These are phyloP conservation scores for Brassica balearica DNA, from an alignment of 441 rosid species.

Conservation along the genomic window DNA sequence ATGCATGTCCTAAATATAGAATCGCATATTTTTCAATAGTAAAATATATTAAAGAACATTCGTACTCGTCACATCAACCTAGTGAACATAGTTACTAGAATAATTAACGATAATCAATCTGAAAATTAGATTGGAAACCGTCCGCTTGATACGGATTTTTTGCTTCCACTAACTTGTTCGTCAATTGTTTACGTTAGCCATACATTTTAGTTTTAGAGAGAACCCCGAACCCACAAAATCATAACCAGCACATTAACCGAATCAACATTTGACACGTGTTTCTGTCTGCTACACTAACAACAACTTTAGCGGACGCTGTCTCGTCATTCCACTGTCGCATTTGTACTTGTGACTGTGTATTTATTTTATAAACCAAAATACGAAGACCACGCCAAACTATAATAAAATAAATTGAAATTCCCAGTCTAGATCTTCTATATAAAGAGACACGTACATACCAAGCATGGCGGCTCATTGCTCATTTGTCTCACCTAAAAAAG, in stretches of 20 bases:
- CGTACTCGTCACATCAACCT: not conserved
- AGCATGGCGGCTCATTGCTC: conserved; percentile 45
- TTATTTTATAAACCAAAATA: conserved; percentile 20
- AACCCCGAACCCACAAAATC: conserved; percentile 40
- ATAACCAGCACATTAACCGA: conserved; percentile 36
- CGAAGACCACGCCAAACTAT: conserved; percentile 17
- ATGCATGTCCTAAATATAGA: no score
- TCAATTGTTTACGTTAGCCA: not conserved
- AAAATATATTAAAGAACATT: not conserved
- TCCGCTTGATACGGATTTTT: not conserved
- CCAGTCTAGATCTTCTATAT: conserved; percentile 22
- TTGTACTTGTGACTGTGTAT: conserved; percentile 6
- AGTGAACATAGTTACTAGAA: not conserved
- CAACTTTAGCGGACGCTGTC: conserved; percentile 51
- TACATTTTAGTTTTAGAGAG: conserved; percentile 2
- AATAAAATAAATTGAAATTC: not conserved
- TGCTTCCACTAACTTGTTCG: not conserved
- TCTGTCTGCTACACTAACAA: conserved; percentile 59
- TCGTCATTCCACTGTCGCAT: conserved; percentile 35
- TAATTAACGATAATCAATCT: not conserved
- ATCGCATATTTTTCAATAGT: not conserved
- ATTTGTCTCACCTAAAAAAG: conserved; percentile 33
- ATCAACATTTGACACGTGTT: conserved; percentile 56
- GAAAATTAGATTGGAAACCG: not conserved
- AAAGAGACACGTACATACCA: conserved; percentile 45